These are phyloP conservation scores for Symbiotaphrina buchneri DNA, from an alignment of 495 filamentous ascomycete species.

Conservation along the genomic window DNA sequence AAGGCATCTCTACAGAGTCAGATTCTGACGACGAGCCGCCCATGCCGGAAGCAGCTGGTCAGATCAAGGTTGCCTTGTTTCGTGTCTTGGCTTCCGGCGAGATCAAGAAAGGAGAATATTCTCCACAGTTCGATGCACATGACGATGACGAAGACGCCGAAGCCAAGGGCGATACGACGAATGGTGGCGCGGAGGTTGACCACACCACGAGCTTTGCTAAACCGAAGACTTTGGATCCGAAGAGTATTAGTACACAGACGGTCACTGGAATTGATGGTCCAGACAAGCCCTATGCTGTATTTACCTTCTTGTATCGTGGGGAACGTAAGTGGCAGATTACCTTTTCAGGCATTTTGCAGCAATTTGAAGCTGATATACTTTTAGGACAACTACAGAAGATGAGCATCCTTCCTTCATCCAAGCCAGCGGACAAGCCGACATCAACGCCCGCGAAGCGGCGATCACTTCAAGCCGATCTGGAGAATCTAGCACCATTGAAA, in stretches of 20 bases:
- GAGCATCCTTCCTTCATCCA: constrained; percentile 50
- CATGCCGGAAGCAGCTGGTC: constrained; percentile 78
- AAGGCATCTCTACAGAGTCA: constrained; percentile 22
- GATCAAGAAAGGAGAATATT: constrained; percentile 93
- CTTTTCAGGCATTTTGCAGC: no score
- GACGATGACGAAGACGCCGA: constrained; percentile 57
- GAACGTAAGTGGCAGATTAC: constrained; percentile 42
- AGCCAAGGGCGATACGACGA: constrained; percentile 17
- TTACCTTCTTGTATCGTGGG: constrained; percentile 95
- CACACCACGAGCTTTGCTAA: constrained; percentile 98
- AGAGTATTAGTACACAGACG: constrained; percentile 92
- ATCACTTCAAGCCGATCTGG: constrained; percentile 59
- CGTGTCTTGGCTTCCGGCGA: constrained; percentile 89
- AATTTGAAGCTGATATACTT: constrained; percentile 10
- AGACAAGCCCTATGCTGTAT: constrained; percentile 86
- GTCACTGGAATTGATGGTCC: constrained; percentile 95
- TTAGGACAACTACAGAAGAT: constrained; percentile 84
- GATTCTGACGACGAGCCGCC: constrained; percentile 69
- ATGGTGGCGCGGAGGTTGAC: constrained; percentile 50
- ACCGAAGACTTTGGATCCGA: constrained; percentile 89
- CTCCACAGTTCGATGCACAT: constrained; percentile 91
- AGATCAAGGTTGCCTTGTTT: constrained; percentile 96
- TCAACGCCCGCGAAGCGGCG: constrained; percentile 39
- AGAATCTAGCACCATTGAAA: constrained; percentile 65
- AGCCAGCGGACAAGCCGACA: constrained; percentile 29